Base-by-base conservation (phyloP, 495 filamentous ascomycete species). In the Staphylotrichum tortipilum region DNA sequence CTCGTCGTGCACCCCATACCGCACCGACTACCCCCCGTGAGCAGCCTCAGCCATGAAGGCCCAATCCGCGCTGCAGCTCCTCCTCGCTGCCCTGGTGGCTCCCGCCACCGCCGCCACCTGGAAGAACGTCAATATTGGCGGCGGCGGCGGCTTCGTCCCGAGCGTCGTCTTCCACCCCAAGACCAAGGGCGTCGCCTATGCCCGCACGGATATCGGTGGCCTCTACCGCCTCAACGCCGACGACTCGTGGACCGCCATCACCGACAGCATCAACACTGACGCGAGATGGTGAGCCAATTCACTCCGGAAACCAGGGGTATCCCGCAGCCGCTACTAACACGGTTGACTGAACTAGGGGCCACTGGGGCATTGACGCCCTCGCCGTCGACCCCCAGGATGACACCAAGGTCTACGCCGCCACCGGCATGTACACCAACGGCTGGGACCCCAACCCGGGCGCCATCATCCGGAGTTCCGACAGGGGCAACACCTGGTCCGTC, bases 121-220 rank as follows among this genome's bases (percentile, higher is more conserved):
- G 71, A 60, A 70, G 58, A 74, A 74, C 42, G 71, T 72, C 50
- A 65, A 67, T 49, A 68, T 72, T 19, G 71, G 70, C 15, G 74
- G 77, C 11, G 79, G 79, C n/a, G 79, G 78, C 33, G 80, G 79
- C 18, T 83, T 82, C 54, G 68, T 77, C 11, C 73, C 77, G 10
- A 70, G 79, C 17, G 75, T 83, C 35, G 67, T 81, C 12, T 81
- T 80, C 56, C 77, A 81, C 47, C 78, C 78, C 8, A 75, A 65
- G 19, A 63, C 60, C 10, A 75, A 75, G 49, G 77, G 78, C 7
- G 62, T 83, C 14, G 78, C 77, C 0, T 83, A 83, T 55, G 76
- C 76, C 29, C 68, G 80, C 21, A 79, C 79, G 3, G 80, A 84
- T 52, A 83, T 84, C 56, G 80, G 80, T 7, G 78, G 80, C 19